Evolutionary conservation across 495 filamentous ascomycete genomes (phyloP), one percentile per base, ranked within the genome.

Genomic region (Trichoderma parareesei): DNA sequence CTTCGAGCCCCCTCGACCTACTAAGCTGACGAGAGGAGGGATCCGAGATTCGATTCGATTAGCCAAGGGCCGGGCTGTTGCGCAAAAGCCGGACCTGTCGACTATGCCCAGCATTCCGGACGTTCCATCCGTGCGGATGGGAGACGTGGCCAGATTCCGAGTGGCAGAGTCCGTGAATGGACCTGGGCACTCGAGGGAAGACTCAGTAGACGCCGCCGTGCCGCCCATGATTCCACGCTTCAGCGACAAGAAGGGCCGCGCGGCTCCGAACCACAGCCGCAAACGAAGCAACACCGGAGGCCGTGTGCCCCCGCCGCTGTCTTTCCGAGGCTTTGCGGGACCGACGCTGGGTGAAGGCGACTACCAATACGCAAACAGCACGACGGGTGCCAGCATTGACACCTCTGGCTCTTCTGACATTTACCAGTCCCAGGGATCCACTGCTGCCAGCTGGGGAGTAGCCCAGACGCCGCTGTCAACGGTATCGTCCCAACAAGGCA

Each of bases 1-100:
- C 38, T 83, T 80, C 60, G 81, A 83, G 61, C 61, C 61, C 7
- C 61, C 61, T 33, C 77, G 80, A 4, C 76, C 75, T 35, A 67
- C 73, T 13, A 78, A 78, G 64, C 66, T 71, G 1, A 77, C 77
- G 61, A 74, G 74, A 65, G 83, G 88, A 38, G 88, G 88, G 5
- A 92, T 95, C 66, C 88, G 92, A 38, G 94, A 97, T 75, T 97
- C 93, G 0, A 93, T 97, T 64, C 84, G 91, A 13, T 82, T 96
- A 13, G 92, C 93, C 38, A 96, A 97, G 74, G 86, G 88, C 63
- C 41, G 61, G 42, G 43, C 33, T 11, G 38, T 43, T 42, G 43
- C 61, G 33, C 41, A 13, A 37, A 91, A 87, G 69, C 70, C 74
- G 18, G 72, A 57, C 59, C 73, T 73, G 38, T 67, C 69, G 13